Conservation (phyloP, 768 basidiomycete species). For the Rubroboletus pulcherrimus region DNA sequence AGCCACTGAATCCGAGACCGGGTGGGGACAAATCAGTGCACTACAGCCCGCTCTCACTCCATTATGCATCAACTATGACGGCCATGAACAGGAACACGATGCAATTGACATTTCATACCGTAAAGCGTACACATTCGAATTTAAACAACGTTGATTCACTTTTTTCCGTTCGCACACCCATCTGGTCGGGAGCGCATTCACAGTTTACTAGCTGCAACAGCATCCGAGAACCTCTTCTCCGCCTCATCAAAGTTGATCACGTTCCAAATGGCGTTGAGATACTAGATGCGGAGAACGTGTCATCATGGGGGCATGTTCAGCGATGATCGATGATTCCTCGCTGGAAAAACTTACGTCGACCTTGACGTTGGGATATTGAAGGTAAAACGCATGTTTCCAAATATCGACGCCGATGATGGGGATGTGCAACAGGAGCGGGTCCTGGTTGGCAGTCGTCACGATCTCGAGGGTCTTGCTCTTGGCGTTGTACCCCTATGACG, state of each 20-base stretch:
- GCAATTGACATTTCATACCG: neutral
- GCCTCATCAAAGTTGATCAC: conserved; percentile 74
- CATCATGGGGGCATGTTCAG: neutral
- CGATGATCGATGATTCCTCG: neutral
- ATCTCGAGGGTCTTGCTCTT: conserved; percentile 73
- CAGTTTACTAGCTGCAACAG: conserved; percentile 30
- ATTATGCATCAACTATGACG: neutral
- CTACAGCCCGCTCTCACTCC: too few species aligned
- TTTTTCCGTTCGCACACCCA: neutral
- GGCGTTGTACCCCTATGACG: conserved; percentile 63
- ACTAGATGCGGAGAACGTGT: conserved; percentile 36
- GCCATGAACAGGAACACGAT: neutral
- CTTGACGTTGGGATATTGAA: conserved; percentile 96
- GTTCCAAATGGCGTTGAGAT: conserved; percentile 72
- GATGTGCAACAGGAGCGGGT: conserved; percentile 71
- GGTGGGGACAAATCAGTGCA: too few species aligned
- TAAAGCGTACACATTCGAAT: neutral
- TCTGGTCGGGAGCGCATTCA: conserved; percentile 14
- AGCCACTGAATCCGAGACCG: too few species aligned
- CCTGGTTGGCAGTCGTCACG: conserved; percentile 92
- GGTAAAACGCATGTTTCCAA: conserved; percentile 96
- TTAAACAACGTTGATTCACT: neutral
- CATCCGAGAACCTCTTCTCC: conserved; percentile 55
- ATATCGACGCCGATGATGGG: conserved; percentile 92
- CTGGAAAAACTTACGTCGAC: conserved; percentile 60